These are phyloP conservation scores for Candida maltosa DNA, from an alignment of 805 yeast genomes.

Conservation along the genomic window DNA sequence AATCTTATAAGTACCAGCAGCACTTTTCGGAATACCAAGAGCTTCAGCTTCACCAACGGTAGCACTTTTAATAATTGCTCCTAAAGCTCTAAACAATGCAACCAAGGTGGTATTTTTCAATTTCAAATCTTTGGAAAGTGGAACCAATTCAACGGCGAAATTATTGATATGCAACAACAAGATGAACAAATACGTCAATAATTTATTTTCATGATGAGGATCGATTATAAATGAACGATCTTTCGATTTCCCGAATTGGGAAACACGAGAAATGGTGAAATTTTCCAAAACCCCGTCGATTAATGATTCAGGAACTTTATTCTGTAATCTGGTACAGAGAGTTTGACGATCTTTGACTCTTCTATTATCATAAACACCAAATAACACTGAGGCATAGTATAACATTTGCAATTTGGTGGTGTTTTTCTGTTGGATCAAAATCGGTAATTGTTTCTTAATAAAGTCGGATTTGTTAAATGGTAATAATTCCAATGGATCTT, in stretches of 20 bases:
- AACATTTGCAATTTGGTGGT: conserved; percentile 61
- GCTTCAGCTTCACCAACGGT: conserved; percentile 75
- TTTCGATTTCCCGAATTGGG: conserved; percentile 69
- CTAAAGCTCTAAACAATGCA: conserved; percentile 72
- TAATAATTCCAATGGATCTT: conserved; percentile 55
- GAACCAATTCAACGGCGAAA: conserved; percentile 70
- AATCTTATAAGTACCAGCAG: conserved; percentile 65
- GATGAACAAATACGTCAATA: conserved; percentile 75
- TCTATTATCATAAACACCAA: conserved; percentile 77
- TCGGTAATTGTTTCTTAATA: conserved; percentile 45
- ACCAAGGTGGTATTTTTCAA: conserved; percentile 72
- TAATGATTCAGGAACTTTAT: conserved; percentile 68
- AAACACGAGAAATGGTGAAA: conserved; percentile 65
- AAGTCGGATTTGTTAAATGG: conserved; percentile 62
- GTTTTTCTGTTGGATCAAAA: conserved; percentile 39
- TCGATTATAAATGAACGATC: conserved; percentile 78
- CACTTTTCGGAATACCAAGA: conserved; percentile 59
- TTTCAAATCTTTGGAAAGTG: conserved; percentile 80
- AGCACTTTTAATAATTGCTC: conserved; percentile 73
- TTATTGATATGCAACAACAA: conserved; percentile 72
- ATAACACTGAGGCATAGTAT: conserved; percentile 74
- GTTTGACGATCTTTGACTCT: conserved; percentile 57
- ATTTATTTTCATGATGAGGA: conserved; percentile 83
- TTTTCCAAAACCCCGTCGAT: conserved; percentile 69
- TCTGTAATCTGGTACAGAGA: conserved; percentile 54